Base-by-base conservation (phyloP, 441 rosid species). In the Theobroma grandiflorum region DNA sequence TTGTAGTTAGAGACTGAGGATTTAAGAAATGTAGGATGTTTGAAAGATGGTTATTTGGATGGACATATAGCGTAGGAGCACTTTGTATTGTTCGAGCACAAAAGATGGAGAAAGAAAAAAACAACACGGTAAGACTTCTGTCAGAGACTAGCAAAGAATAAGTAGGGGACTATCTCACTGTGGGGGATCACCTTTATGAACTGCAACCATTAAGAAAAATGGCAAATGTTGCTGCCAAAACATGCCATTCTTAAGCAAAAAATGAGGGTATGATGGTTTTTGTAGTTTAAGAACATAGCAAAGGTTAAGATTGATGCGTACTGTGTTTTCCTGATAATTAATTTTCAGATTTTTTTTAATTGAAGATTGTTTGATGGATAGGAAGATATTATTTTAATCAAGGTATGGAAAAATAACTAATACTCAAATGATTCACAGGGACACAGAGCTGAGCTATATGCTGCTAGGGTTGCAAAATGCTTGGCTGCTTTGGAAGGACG, bases 401-500 rank as follows among this genome's bases (percentile, higher is more conserved):
- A 37, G 50, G 6, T 11, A 37, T n/a, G 49, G 64, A 14, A 57
- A 35, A 73, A n/a, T 75, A 64, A 76, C 38, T 74, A 49, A 20
- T 35, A 50, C 68, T 47, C 14, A 14, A 14, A 50, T 33, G 12
- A 37, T 50, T 82, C 72, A 71, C 95, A 97, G 99, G 98, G 99
- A 80, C 99, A 95, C 88, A 89, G 99, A 76, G 99, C 99, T 62
- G 99, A 97, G 86, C 84, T 95, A 40, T 97, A 94, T 93, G 97
- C 99, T 82, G 93, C 98, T 50, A 94, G 98, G 69, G 99, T 95
- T 50, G 94, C 99, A 76, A 97, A 97, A 89, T 95, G 98, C 89
- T 88, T 97, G 86, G 93, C 99, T 85, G 98, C 99, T 79, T 42
- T 95, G 63, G 99, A 97, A 88, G 99, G 98, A 71, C 92, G 99